Conservation (phyloP, 495 filamentous ascomycete genomes). For the Neurospora tetraspora region DNA sequence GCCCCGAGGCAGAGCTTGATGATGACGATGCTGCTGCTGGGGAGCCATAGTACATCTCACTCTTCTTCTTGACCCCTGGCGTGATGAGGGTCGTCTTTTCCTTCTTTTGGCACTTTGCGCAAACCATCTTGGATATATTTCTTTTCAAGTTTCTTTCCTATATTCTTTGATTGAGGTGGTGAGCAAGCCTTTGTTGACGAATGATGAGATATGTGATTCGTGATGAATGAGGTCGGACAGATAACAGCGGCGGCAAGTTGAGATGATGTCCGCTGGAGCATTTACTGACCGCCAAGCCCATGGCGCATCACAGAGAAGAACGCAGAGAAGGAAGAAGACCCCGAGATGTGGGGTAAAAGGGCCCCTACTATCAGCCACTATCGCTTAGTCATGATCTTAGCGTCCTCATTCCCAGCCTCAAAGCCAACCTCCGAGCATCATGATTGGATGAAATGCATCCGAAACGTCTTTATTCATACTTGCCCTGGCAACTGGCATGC, state of each 20-base stretch:
- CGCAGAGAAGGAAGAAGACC: background rate
- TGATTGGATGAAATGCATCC: slow-evolving; percentile 5
- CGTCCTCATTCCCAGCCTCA: background rate
- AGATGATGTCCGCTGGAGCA: background rate
- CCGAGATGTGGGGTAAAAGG: background rate
- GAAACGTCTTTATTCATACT: slow-evolving; percentile 6
- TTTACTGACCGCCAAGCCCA: background rate
- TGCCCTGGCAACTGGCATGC: background rate
- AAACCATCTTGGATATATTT: slow-evolving; percentile 45
- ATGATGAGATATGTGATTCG: background rate
- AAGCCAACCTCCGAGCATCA: background rate
- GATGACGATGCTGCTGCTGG: slow-evolving; percentile 24
- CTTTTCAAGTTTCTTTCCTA: background rate
- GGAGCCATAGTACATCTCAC: slow-evolving; percentile 63
- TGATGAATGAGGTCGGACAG: background rate
- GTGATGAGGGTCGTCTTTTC: slow-evolving; percentile 57
- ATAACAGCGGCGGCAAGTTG: background rate
- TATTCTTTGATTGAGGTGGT: background rate
- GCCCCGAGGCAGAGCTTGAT: slow-evolving; percentile 25
- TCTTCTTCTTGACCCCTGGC: slow-evolving; percentile 60
- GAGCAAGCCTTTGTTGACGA: background rate
- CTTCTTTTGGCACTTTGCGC: slow-evolving; percentile 55
- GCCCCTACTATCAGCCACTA: background rate
- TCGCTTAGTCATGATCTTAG: background rate
- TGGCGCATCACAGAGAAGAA: background rate